Percentiles rank a stretch among this genome's conserved stretches.
These are phyloP conservation scores for Dictyostelium intermedium DNA, from an alignment of 78 protist species.

Conservation along the genomic window DNA sequence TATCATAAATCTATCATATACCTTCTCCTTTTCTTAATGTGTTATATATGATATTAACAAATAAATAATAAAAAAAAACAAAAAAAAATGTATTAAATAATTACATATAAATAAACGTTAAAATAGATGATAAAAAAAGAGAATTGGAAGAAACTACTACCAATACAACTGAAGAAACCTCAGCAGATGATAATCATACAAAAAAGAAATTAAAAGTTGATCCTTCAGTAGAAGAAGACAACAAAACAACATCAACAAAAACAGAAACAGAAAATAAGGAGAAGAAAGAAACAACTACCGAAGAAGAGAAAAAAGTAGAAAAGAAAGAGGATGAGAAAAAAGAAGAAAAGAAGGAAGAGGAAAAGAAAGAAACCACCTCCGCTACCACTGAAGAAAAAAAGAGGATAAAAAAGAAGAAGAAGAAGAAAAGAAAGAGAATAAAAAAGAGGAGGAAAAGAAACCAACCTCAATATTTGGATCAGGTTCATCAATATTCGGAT, in stretches of 20 bases:
- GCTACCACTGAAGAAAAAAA: not conserved
- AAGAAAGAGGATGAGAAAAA: not conserved
- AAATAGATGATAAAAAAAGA: conserved; percentile 10
- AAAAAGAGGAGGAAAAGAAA: not conserved
- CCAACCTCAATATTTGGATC: not conserved
- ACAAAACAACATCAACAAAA: not conserved
- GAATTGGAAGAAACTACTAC: conserved; percentile 7
- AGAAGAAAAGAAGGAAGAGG: not conserved
- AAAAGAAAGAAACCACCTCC: not conserved
- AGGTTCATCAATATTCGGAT: not conserved
- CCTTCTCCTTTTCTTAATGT: not conserved
- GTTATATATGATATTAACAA: not conserved
- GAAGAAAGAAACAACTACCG: not conserved
- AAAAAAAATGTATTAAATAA: not conserved
- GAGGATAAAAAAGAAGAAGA: not conserved
- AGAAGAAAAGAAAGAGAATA: not conserved
- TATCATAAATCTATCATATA: not conserved
- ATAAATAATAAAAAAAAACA: not conserved
- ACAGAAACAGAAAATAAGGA: not conserved
- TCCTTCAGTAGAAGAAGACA: not conserved
- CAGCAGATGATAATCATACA: not conserved
- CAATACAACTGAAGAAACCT: not conserved
- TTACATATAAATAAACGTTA: not conserved
- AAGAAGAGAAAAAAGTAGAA: not conserved
- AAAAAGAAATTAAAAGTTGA: conserved; percentile 9